A percentile compares a stretch with the other conserved stretches of the same genome.
phyloP scores from a whole-genome alignment of 2,329 filamentous ascomycete species.

The Monilinia fructicola region DNA sequence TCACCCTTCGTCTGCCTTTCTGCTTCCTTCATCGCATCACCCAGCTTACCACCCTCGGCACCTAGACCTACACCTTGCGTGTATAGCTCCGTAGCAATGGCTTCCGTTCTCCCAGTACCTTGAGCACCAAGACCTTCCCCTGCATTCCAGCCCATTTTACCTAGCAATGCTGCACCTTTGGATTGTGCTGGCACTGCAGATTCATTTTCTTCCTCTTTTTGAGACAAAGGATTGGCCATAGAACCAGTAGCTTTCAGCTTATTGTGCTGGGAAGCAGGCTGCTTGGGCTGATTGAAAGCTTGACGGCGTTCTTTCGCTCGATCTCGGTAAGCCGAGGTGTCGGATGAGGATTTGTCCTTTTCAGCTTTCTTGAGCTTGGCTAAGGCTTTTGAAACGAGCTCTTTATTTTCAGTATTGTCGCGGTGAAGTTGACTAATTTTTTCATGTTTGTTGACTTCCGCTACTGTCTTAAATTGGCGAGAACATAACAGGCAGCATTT shows the following conservation, averaged over 20 bases:
- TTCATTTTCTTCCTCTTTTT: constrained; percentile 45
- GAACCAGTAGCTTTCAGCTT: constrained; percentile 37
- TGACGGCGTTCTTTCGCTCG: constrained; percentile 66
- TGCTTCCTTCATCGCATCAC: constrained; percentile 65
- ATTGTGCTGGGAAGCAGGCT: constrained; percentile 47
- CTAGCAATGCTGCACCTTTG: constrained; percentile 66
- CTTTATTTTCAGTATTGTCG: constrained; percentile 53
- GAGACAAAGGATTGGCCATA: constrained; percentile 14
- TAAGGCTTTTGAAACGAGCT: constrained; percentile 44
- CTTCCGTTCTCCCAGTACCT: constrained; percentile 61
- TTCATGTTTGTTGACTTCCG: constrained; percentile 60
- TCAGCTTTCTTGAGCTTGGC: constrained; percentile 42
- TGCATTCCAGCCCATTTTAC: constrained; percentile 71
- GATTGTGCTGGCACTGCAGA: constrained; percentile 46
- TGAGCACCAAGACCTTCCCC: constrained; percentile 65
- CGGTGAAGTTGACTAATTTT: constrained; percentile 57
- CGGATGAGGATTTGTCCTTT: constrained; percentile 19
- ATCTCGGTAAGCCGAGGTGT: constrained; percentile 47
- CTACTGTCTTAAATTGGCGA: constrained; percentile 54
- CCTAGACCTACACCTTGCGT: constrained; percentile 68
- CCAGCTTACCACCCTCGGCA: constrained; percentile 66
- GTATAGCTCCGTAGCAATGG: constrained; percentile 64
- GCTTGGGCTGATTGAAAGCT: constrained; percentile 60
- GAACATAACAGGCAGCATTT: constrained; percentile 63
- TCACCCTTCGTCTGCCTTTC: constrained; percentile 59